Base-by-base conservation (phyloP, 106 monocot genomes). In the Iris macrosiphon region DNA sequence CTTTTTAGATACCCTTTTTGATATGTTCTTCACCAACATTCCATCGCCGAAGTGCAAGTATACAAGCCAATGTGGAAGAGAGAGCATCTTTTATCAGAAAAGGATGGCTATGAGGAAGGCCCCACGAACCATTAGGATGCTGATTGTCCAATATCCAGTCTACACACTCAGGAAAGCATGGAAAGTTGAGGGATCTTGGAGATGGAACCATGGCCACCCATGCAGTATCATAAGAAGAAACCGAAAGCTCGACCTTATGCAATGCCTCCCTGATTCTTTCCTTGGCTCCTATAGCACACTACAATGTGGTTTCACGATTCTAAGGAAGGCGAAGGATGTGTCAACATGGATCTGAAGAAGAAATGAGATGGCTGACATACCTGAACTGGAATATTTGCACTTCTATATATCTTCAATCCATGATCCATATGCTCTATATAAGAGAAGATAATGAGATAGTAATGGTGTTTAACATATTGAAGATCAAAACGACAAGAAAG, bases 141-240 rank as follows among this genome's bases (percentile, higher is more conserved):
- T 94, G 93, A 64, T 84, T 98, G 41, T 80, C 69, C 34, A 87
- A 27, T 55, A 98, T 78, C 96, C 90, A 98, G 15, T 98, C 67
- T 31, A 98, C 9, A 52, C 82, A 90, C 24, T 82, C 51, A 22
- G 85, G 90, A 48, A 98, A 98, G 72, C 65, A 90, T 61, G 96
- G 90, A 68, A 20, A n/a, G 33, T 64, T 16, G 40, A 55, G 52
- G 40, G 64, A 83, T 14, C 31, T 55, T 23, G 63, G 67, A 33
- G 80, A 74, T 17, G 90, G 82, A 10, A 98, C 96, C 89, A 98
- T 90, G 3, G 96, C 86, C 12, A 90, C 78, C 86, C 96, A 98
- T 54, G 96, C 90, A 21, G 85, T 90, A 44, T 90, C 90, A 62
- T 83, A 98, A 23, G 77, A 55, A 53, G 96, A 98, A 43, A 53